Base-by-base conservation (phyloP, 768 basidiomycete genomes). In the Vishniacozyma victoriae region DNA sequence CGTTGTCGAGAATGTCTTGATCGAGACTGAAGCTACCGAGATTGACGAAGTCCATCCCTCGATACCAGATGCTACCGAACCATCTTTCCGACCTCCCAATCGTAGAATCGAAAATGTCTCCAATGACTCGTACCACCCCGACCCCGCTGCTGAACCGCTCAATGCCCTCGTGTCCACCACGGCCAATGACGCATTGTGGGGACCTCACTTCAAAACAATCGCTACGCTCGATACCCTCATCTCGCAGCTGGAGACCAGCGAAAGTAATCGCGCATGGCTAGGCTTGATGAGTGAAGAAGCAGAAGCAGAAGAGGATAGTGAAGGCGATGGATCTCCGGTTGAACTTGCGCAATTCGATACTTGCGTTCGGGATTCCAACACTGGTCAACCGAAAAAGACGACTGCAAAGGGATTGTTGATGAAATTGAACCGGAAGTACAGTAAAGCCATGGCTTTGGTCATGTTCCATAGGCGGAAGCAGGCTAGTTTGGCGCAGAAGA, bases 1-100 rank as follows among this genome's bases (percentile, higher is more conserved):
- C 57, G 76, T 92, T 26, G 69, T 9, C 19, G 14, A 14, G 14
- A 9, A 15, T 9, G 37, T 15, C 13, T 9, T 38, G 37, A 9
- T 11, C 14, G 37, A 14, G 9, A 18, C 7, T 9, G 14, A 14
- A 38, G 37, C 7, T 38, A 39, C 15, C 23, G 25, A 39, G 12
- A 4, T 23, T 20, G 23, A 38, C 19, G 20, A 7, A 29, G 39
- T 27, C 27, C 44, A 27, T 25, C 36, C 31, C n/a, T n/a, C 29
- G 29, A 9, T 33, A 33, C 9, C 29, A 33, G 9, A 33, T 9
- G n/a, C 29, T 33, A 33, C 29, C 9, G 29, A 9, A 9, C 9
- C 9, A 33, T 9, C 29, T 33, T 33, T 33, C 29, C 29, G 29
- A 33, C 29, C 29, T n/a, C 29, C 29, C 29, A 33, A 33, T 33